Percentiles rank a stretch among this genome's conserved stretches.
Conservation (phyloP, 352 stramenopile species). For the Pythium rishiriense region DNA sequence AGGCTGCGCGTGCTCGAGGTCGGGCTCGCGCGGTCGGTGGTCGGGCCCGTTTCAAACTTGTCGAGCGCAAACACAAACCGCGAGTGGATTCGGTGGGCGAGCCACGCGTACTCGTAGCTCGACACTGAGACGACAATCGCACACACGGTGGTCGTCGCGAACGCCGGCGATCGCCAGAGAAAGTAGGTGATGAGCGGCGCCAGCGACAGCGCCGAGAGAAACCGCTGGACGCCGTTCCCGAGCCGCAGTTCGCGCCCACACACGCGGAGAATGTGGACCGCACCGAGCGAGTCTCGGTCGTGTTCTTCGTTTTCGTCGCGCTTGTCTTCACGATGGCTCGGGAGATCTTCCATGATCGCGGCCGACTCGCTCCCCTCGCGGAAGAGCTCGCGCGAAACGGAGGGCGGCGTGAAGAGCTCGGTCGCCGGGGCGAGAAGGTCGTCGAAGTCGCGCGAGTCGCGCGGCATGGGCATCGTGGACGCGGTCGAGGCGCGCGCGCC, state of each 20-base stretch:
- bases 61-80: constrained; percentile 44
- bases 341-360: constrained; percentile 16
- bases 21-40: neutral
- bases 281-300: neutral
- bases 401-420: constrained; percentile 10
- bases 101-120: constrained; percentile 77
- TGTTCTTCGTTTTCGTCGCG: constrained; percentile 6
- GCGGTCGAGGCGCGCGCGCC: neutral
- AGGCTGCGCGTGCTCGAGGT: constrained; percentile 17
- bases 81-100: constrained; percentile 66
- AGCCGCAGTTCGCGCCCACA: neutral
- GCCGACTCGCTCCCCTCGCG: constrained; percentile 18
- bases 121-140: constrained; percentile 44
- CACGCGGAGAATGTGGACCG: neutral
- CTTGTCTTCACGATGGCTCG: constrained; percentile 5
- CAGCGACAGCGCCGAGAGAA: constrained; percentile 57
- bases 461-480: neutral
- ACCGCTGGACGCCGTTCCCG: constrained; percentile 60
- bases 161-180: constrained; percentile 63
- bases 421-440: neutral
- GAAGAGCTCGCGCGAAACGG: neutral
- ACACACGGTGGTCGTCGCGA: constrained; percentile 71
- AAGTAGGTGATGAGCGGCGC: constrained; percentile 67
- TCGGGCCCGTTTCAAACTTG: constrained; percentile 6
- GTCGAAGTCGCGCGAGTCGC: neutral